A percentile compares a stretch with the other conserved stretches of the same genome.
Conservation (phyloP, 2,329 filamentous ascomycete genomes). For the Lasiodiplodia hormozganensis region DNA sequence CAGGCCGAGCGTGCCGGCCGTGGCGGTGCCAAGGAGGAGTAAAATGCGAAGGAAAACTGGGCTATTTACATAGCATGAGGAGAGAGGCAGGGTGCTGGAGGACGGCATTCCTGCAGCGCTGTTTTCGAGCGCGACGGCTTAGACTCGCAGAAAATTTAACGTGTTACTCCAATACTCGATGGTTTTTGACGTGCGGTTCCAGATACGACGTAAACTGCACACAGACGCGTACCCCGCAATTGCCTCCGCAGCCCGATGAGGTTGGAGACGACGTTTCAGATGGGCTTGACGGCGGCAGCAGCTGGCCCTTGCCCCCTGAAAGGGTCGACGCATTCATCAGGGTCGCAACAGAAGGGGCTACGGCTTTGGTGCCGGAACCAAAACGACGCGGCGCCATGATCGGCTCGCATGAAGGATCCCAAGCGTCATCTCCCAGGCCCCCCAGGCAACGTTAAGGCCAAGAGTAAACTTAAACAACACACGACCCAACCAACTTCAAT, state of each 20-base stretch:
- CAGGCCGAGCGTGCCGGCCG: constrained; percentile 58
- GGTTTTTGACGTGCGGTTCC: not conserved
- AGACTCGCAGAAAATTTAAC: not conserved
- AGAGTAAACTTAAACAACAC: not conserved
- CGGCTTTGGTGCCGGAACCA: not conserved
- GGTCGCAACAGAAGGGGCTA: constrained; percentile 3
- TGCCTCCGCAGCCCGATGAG: not conserved
- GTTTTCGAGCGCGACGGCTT: not conserved
- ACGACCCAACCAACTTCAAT: not conserved
- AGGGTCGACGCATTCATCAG: not conserved
- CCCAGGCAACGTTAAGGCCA: not conserved
- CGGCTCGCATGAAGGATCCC: not conserved
- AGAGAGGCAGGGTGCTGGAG: not conserved
- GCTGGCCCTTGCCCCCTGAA: constrained; percentile 17
- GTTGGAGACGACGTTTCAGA: constrained; percentile 18
- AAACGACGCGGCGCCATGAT: not conserved
- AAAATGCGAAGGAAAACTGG: constrained; percentile 32
- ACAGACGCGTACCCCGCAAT: constrained; percentile 19
- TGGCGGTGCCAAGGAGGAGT: constrained; percentile 62
- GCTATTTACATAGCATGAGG: not conserved
- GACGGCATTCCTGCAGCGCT: not conserved
- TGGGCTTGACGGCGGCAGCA: constrained; percentile 14
- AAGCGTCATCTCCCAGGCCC: constrained; percentile 19
- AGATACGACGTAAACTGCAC: not conserved
- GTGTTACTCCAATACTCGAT: not conserved